Evolutionary conservation across 2,329 filamentous ascomycete species (phyloP).

Genomic region (Blastomyces emzantsi): DNA sequence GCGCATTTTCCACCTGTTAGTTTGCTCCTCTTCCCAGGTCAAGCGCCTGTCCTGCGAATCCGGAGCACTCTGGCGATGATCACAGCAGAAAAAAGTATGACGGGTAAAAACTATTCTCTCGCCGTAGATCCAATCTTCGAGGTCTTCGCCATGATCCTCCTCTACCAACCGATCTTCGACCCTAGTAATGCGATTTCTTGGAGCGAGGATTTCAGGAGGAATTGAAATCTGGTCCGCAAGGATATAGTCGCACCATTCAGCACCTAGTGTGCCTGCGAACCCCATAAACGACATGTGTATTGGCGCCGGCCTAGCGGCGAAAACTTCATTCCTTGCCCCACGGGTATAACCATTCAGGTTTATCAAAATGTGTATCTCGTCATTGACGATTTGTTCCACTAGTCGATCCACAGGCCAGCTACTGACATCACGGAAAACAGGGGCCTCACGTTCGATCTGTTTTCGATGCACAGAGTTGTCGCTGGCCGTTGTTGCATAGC

Average conservation of each 20-base stretch:
- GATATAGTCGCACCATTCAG: slow-evolving; percentile 98
- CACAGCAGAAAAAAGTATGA: slow-evolving; percentile 97
- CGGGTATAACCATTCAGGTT: slow-evolving; percentile 98
- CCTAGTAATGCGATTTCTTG: slow-evolving; percentile 64
- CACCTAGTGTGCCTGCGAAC: slow-evolving; percentile 89
- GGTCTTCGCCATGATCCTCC: slow-evolving; percentile 57
- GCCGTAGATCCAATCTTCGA: slow-evolving; percentile 83
- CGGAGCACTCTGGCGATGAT: slow-evolving; percentile 82
- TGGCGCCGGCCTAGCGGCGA: slow-evolving; percentile 85
- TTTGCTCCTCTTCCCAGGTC: slow-evolving; percentile 77
- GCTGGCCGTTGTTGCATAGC: slow-evolving; percentile 89
- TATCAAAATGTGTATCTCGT: slow-evolving; percentile 87
- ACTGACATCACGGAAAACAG: slow-evolving; percentile 82
- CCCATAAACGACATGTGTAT: slow-evolving; percentile 99
- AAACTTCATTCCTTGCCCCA: slow-evolving; percentile 94
- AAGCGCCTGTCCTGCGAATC: slow-evolving; percentile 58
- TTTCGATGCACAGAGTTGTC: slow-evolving; percentile 81
- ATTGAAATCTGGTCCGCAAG: slow-evolving; percentile 84
- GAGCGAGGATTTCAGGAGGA: slow-evolving; percentile 69
- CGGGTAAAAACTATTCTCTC: slow-evolving; percentile 94
- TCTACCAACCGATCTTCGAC: slow-evolving; percentile 59
- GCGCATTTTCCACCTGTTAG: slow-evolving; percentile 80
- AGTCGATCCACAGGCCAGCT: slow-evolving; percentile 76
- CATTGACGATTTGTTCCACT: slow-evolving; percentile 74
- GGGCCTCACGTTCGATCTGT: slow-evolving; percentile 88